These are phyloP conservation scores for Fremontodendron californicum DNA, from an alignment of 345 rosid genomes.

Conservation along the genomic window DNA sequence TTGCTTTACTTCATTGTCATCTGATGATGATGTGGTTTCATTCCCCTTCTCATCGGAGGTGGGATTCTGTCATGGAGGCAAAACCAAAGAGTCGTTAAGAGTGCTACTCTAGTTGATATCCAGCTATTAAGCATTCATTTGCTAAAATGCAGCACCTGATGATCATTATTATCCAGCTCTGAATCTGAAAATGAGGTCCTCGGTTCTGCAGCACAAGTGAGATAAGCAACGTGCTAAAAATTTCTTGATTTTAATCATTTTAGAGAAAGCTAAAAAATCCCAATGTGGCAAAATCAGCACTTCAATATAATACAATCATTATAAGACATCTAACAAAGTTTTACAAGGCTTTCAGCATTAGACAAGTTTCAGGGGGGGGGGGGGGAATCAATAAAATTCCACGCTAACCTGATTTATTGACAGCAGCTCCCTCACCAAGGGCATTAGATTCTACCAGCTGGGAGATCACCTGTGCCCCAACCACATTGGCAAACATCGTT, in stretches of 20 bases:
- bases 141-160: conserved; percentile 42
- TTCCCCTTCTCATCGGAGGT: conserved; percentile 25
- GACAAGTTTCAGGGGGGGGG: not conserved
- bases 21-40: conserved; percentile 24
- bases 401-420: conserved; percentile 37
- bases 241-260: not conserved
- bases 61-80: conserved; percentile 30
- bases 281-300: not conserved
- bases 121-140: not conserved
- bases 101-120: conserved; percentile 14
- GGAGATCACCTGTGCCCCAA: conserved; percentile 88
- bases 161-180: too few species aligned
- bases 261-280: not conserved
- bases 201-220: conserved; percentile 45
- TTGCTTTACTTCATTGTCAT: conserved; percentile 34
- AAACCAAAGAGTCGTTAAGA: too few species aligned
- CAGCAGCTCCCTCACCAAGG: conserved; percentile 17
- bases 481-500: conserved; percentile 83
- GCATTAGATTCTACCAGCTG: conserved; percentile 44
- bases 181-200: conserved; percentile 40
- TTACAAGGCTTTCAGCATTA: not conserved
- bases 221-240: not conserved
- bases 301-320: not conserved
- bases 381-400: not conserved
- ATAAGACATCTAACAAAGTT: not conserved